phyloP scores from a whole-genome alignment of 768 basidiomycete genomes.

The Leccinum aurantiacum region DNA sequence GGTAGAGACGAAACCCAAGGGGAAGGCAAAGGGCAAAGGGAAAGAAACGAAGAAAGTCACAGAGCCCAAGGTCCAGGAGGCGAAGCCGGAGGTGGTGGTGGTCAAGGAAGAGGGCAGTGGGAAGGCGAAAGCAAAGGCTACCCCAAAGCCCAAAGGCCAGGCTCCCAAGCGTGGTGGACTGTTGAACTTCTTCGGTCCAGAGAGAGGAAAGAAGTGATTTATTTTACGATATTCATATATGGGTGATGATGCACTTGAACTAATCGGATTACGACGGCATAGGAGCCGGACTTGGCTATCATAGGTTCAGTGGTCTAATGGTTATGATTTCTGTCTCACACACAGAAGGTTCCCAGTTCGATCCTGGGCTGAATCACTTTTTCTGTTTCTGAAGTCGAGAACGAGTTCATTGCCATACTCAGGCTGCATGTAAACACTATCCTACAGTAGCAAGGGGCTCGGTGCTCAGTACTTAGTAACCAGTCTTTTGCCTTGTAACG shows the following conservation, averaged over 20 bases:
- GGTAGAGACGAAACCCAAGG: conserved; percentile 22
- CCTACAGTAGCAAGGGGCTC: too few species aligned
- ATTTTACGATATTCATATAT: neutral
- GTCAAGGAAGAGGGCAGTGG: conserved; percentile 15
- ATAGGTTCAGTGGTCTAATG: conserved; percentile 45
- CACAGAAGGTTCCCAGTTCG: conserved; percentile 51
- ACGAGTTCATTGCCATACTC: too few species aligned
- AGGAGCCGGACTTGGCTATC: accelerated
- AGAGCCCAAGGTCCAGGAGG: conserved; percentile 19
- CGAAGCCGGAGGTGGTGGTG: conserved; percentile 6
- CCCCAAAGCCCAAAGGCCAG: conserved; percentile 19
- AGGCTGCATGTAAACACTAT: too few species aligned
- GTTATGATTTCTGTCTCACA: conserved; percentile 52
- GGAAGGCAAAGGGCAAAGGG: conserved; percentile 18
- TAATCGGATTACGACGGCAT: neutral
- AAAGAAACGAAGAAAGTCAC: conserved; percentile 21
- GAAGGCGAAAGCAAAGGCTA: conserved; percentile 21
- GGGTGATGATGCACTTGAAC: neutral
- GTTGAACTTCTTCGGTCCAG: conserved; percentile 35
- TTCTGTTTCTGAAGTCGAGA: neutral
- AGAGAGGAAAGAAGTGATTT: conserved; percentile 29
- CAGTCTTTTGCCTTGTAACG: too few species aligned
- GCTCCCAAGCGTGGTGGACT: conserved; percentile 29
- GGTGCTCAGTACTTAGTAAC: too few species aligned
- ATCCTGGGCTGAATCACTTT: conserved; percentile 42